Base-by-base conservation (phyloP, 78 protist species). In the Planoprotostelium fungivorum region DNA sequence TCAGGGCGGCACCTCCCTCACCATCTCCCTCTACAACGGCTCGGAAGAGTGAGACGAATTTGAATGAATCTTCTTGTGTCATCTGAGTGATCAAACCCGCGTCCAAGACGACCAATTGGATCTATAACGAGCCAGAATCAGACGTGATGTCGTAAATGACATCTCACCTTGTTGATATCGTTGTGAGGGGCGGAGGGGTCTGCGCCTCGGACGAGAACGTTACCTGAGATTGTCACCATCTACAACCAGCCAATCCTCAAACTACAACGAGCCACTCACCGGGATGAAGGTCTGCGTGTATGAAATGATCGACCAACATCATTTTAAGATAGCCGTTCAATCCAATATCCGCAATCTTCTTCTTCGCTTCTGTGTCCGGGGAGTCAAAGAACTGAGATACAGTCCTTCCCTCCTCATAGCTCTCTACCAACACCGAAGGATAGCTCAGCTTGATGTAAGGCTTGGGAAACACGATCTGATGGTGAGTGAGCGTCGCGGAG, bases 241-340 rank as follows among this genome's bases (percentile, higher is more conserved):
- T 85, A 25, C 87, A 85, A 25, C 35, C 36, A 1, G 16, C 38
- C 84, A 35, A 34, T 5, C 29, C 31, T 51, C 73, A 51, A 25
- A 16, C 28, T 1, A 28, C 37, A 1, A 31, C 86, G 29, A 89
- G 83, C 0, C 87, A 91, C 87, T 90, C 89, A 1, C 96, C 96
- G 34, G 96, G 96, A 63, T 94, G 96, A 29, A 94, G 36, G 85
- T 94, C 96, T 0, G 93, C 93, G 38, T 94, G 96, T 0, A 94
- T 83, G 83, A 94, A 94, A 39, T 94, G 90, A 51, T 94, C 96
- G 36, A 88, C 73, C 35, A 94, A 63, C 93, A 94, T 90, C 96
- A 94, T 94, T 37, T 94, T 87, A 84, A 94, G 36, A 29, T 89
- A 94, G 5, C 91, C 96, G n/a, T 87, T 36, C 73, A 94, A 51